These are phyloP conservation scores for Mycena crocata DNA, from an alignment of 768 basidiomycete genomes.

Conservation along the genomic window DNA sequence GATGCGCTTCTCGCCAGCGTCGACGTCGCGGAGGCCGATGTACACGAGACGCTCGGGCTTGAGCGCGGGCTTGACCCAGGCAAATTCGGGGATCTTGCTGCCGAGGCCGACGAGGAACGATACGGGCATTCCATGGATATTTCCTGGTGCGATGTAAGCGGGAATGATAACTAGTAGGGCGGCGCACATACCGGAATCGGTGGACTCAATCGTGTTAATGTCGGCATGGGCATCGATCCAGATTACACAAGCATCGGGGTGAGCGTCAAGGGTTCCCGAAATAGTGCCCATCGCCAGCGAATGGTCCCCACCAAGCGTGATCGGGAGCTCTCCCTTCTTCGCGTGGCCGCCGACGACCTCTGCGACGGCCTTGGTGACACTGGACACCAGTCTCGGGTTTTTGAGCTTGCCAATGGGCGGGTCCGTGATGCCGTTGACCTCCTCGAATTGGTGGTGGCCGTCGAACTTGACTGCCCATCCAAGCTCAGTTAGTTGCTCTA, in stretches of 20 bases:
- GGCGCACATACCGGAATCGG: slow-evolving; percentile 69
- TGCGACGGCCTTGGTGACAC: slow-evolving; percentile 85
- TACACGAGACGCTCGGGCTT: slow-evolving; percentile 88
- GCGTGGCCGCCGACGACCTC: slow-evolving; percentile 79
- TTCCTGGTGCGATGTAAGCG: slow-evolving; percentile 61
- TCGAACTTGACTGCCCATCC: slow-evolving; percentile 94
- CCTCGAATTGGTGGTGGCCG: slow-evolving; percentile 91
- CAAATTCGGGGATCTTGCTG: slow-evolving; percentile 53
- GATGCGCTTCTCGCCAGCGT: slow-evolving; percentile 88
- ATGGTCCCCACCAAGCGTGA: slow-evolving; percentile 97
- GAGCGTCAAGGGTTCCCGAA: slow-evolving; percentile 66
- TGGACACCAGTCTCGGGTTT: slow-evolving; percentile 89
- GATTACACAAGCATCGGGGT: slow-evolving; percentile 87
- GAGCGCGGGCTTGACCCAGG: slow-evolving; percentile 71
- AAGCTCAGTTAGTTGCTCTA: slow-evolving; percentile 78
- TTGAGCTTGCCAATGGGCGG: slow-evolving; percentile 90
- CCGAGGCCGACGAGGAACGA: slow-evolving; percentile 87
- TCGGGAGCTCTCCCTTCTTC: slow-evolving; percentile 81
- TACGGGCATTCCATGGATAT: slow-evolving; percentile 98
- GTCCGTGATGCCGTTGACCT: slow-evolving; percentile 70
- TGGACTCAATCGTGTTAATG: slow-evolving; percentile 90
- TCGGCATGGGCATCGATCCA: slow-evolving; percentile 99
- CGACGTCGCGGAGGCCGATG: slow-evolving; percentile 95
- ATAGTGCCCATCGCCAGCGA: slow-evolving; percentile 96
- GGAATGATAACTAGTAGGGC: slow-evolving; percentile 16